Base-by-base conservation (phyloP, 2,329 filamentous ascomycete species). In the Bipolaris bicolor region DNA sequence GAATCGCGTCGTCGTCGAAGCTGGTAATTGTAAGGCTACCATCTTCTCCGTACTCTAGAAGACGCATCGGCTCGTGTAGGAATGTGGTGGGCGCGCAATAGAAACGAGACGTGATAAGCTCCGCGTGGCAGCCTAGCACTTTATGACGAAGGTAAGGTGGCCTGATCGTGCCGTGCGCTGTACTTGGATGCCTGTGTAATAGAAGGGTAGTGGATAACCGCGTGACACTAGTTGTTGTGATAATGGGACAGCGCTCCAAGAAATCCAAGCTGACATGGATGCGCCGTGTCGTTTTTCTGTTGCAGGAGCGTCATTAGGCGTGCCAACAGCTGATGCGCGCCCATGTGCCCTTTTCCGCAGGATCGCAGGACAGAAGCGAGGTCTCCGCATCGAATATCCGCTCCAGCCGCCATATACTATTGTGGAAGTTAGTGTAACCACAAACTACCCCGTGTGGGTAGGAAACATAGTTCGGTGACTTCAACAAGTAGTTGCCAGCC, bases 21-120 rank as follows among this genome's bases (percentile, higher is more conserved):
- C 41, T 24, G 31, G 41, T 49, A 16, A 61, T 60, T 3, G 20
- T 47, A 31, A 57, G 51, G 7, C 29, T 11, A 20, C 54, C 60
- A 47, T 56, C 37, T 36, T 49, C 55, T 46, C 41, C 45, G 33
- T 56, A 34, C 45, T 46, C 43, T 20, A 64, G 49, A 48, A 64
- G 61, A 46, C 44, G 55, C 58, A 64, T 64, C 45, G 40, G n/a
- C 29, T 50, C n/a, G 41, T 51, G 31, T 26, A 41, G 29, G 20
- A 48, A 29, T 34, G 24, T 36, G 44, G 49, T 52, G 16, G 33
- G 39, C 44, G 44, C 44, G 43, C 31, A 44, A 26, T 48, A 26
- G 37, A 13, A 46, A 53, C 48, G 44, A 51, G 45, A 39, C 41
- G 10, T 39, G 29, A 18, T 31, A 53, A 44, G 49, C 39, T 49